phyloP scores from a whole-genome alignment of 176 grass and related monocot species.

The Musa itinerans region DNA sequence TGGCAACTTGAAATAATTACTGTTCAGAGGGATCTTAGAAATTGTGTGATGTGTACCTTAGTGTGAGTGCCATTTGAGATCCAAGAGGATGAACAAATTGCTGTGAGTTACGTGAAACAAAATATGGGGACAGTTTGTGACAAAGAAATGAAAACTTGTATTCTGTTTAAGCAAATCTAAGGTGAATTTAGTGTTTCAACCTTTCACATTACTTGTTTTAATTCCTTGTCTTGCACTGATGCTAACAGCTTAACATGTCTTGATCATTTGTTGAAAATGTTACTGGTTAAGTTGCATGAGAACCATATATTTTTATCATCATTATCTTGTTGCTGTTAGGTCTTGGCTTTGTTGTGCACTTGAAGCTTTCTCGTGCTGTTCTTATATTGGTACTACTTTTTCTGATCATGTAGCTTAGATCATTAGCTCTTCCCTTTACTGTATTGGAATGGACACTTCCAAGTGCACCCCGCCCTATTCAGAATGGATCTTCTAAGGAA shows the following conservation, averaged over 20 bases:
- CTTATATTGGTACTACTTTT: not conserved
- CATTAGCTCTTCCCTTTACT: conserved; percentile 99
- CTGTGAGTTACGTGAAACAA: not conserved
- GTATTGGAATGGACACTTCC: conserved; percentile 96
- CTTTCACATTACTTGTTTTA: not conserved
- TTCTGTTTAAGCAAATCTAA: too few species aligned
- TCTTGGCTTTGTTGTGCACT: not conserved
- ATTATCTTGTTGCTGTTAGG: not conserved
- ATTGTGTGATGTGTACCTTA: not conserved
- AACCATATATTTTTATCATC: not conserved
- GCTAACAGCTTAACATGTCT: not conserved
- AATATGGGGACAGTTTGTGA: too few species aligned
- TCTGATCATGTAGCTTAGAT: conserved; percentile 77
- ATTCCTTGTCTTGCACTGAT: not conserved
- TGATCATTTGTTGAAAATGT: not conserved
- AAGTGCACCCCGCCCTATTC: conserved; percentile 57
- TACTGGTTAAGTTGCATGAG: not conserved
- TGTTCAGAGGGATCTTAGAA: not conserved
- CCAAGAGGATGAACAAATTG: not conserved
- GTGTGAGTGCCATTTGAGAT: not conserved
- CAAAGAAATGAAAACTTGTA: too few species aligned
- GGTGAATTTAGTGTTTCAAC: too few species aligned
- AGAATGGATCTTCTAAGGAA: conserved; percentile 57
- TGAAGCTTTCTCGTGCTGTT: not conserved
- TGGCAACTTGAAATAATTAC: not conserved